Percentiles rank a stretch among this genome's conserved stretches.
phyloP scores from a whole-genome alignment of 306 rosid genomes.

The Macrotyloma uniflorum region DNA sequence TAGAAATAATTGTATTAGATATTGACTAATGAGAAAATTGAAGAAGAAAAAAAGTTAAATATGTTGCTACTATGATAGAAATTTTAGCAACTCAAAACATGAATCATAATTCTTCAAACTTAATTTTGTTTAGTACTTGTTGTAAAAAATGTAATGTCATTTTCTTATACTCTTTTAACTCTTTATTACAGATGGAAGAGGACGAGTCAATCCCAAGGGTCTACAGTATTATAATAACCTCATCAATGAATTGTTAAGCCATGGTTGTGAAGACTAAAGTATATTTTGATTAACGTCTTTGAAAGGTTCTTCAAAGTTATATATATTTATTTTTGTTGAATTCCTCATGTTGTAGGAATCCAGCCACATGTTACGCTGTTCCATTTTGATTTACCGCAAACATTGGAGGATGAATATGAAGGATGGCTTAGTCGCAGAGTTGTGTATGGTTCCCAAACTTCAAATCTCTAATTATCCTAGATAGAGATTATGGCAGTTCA shows the following conservation, averaged over 20 bases:
- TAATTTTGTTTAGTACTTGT: too few species aligned
- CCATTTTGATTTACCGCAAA: constrained; percentile 62
- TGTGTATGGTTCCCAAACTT: not conserved
- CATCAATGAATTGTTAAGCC: constrained; percentile 57
- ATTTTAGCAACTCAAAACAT: too few species aligned
- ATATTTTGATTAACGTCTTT: not conserved
- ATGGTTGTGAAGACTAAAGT: constrained; percentile 49
- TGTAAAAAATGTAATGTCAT: too few species aligned
- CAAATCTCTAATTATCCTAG: too few species aligned
- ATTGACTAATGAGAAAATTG: too few species aligned
- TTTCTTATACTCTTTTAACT: too few species aligned
- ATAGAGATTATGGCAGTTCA: too few species aligned
- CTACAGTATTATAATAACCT: constrained; percentile 75
- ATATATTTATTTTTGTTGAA: not conserved
- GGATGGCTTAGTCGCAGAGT: constrained; percentile 68
- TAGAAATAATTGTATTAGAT: too few species aligned
- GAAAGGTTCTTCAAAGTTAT: not conserved
- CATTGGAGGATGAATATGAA: constrained; percentile 77
- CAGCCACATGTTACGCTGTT: constrained; percentile 74
- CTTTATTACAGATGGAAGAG: constrained; percentile 84
- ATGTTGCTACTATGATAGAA: too few species aligned
- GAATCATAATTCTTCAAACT: too few species aligned
- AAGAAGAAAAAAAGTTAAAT: too few species aligned
- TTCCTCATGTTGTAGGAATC: constrained; percentile 44
- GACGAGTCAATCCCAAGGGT: constrained; percentile 74